phyloP scores from a whole-genome alignment of 2,329 filamentous ascomycete genomes.

The Pyrenochaeta sp. region DNA sequence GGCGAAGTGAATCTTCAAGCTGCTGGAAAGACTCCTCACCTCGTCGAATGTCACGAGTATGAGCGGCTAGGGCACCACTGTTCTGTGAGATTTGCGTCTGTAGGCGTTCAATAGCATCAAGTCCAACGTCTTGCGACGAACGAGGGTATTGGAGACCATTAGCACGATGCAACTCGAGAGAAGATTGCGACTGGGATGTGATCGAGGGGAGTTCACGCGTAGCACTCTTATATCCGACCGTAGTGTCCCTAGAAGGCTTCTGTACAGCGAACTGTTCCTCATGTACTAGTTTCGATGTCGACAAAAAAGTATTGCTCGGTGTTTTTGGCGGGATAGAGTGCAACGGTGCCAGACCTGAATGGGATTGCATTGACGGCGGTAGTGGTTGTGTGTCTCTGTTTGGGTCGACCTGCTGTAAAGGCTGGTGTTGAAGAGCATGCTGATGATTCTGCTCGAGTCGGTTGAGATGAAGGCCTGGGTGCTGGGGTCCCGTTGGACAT shows the following conservation, averaged over 20 bases:
- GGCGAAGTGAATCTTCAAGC: slow-evolving; percentile 49
- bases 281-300: slow-evolving; percentile 23
- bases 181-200: slow-evolving; percentile 18
- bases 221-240: slow-evolving; percentile 19
- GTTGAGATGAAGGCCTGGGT: slow-evolving; percentile 24
- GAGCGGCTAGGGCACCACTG: slow-evolving; percentile 47
- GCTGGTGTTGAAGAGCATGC: slow-evolving; percentile 23
- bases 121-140: slow-evolving; percentile 37
- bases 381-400: slow-evolving; percentile 27
- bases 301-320: slow-evolving; percentile 21
- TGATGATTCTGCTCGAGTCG: slow-evolving; percentile 24
- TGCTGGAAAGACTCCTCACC: slow-evolving; percentile 36
- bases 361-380: slow-evolving; percentile 25
- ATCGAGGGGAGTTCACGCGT: slow-evolving; percentile 23
- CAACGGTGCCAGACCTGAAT: slow-evolving; percentile 16
- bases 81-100: slow-evolving; percentile 60
- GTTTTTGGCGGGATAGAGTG: slow-evolving; percentile 25
- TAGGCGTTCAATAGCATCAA: slow-evolving; percentile 55
- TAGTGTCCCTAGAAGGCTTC: slow-evolving; percentile 20
- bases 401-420: slow-evolving; percentile 27
- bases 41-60: slow-evolving; percentile 41
- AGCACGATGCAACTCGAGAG: slow-evolving; percentile 21
- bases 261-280: slow-evolving; percentile 24
- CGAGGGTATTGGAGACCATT: slow-evolving; percentile 43
- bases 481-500: slow-evolving; percentile 26